A percentile compares a stretch with the other conserved stretches of the same genome.
phyloP scores from a whole-genome alignment of 1,284 basidiomycete genomes.

The Sphagnurus paluster region DNA sequence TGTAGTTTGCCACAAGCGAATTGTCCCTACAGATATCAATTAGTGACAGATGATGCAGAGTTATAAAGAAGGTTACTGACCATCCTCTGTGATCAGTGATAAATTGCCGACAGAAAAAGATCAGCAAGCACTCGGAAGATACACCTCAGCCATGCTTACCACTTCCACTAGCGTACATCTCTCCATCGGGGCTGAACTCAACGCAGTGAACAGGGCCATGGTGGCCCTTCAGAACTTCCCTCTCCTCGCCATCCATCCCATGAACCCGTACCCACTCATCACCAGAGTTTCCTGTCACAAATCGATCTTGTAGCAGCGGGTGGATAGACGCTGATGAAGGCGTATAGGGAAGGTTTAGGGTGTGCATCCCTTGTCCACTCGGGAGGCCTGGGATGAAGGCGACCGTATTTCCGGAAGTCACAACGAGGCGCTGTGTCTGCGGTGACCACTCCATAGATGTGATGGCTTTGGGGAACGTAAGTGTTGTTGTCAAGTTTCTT shows the following conservation, averaged over 20 bases:
- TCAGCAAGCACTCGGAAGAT: slow-evolving; percentile 13
- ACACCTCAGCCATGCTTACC: slow-evolving; percentile 52
- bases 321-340: slow-evolving; percentile 93
- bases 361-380: slow-evolving; percentile 57
- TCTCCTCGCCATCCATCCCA: slow-evolving; percentile 86
- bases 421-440: slow-evolving; percentile 83
- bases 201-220: slow-evolving; percentile 97
- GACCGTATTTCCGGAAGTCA: slow-evolving; percentile 91
- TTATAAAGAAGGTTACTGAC: slow-evolving; percentile 40
- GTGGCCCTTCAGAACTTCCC: slow-evolving; percentile 94
- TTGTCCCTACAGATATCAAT: slow-evolving; percentile 61
- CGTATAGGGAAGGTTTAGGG: slow-evolving; percentile 74
- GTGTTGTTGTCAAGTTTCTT: slow-evolving; percentile 65
- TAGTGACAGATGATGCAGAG: not conserved
- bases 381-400: slow-evolving; percentile 79
- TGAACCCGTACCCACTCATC: slow-evolving; percentile 99
- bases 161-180: slow-evolving; percentile 95
- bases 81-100: slow-evolving; percentile 57
- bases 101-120: slow-evolving; percentile 9
- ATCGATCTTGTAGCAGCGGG: slow-evolving; percentile 84
- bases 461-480: slow-evolving; percentile 80
- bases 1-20: slow-evolving; percentile 94
- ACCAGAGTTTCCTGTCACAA: slow-evolving; percentile 86
- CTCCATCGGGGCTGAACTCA: slow-evolving; percentile 95
- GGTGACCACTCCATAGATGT: slow-evolving; percentile 92